Evolutionary conservation across 768 basidiomycete species (phyloP).

Genomic region (Fomitopsis serialis): DNA sequence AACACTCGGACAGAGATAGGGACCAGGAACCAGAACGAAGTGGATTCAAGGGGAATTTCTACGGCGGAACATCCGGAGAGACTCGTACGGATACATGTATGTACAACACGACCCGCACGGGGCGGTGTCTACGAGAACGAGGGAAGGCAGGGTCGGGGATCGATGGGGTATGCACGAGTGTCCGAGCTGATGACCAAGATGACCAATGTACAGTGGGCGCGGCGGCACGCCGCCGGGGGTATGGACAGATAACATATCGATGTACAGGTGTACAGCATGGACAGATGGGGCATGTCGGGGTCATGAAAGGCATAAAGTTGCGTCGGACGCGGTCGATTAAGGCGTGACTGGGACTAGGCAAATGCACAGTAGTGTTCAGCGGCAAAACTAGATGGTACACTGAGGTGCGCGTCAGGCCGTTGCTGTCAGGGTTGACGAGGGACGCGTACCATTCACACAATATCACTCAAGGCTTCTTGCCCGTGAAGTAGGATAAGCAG

Average conservation of each 20-base stretch:
- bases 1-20: not conserved
- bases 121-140: not conserved
- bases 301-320: not conserved
- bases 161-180: not conserved
- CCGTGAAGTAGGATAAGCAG: conserved; percentile 67
- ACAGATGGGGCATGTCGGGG: not conserved
- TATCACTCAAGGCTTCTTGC: conserved; percentile 32
- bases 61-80: not conserved
- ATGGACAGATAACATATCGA: not conserved
- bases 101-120: not conserved
- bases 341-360: not conserved
- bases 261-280: not conserved
- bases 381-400: not conserved
- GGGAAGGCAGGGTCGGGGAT: no score
- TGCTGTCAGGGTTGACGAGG: not conserved
- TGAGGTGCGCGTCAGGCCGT: not conserved
- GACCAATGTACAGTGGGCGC: not conserved
- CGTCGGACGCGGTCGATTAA: not conserved
- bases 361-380: not conserved
- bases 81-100: not conserved
- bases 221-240: not conserved
- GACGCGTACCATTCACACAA: not conserved
- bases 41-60: not conserved
- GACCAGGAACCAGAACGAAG: not conserved
- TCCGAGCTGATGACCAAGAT: not conserved